Evolutionary conservation across 257 asterid genomes (phyloP), one percentile per base, ranked within the genome.

Genomic region (Capsicum baccatum): DNA sequence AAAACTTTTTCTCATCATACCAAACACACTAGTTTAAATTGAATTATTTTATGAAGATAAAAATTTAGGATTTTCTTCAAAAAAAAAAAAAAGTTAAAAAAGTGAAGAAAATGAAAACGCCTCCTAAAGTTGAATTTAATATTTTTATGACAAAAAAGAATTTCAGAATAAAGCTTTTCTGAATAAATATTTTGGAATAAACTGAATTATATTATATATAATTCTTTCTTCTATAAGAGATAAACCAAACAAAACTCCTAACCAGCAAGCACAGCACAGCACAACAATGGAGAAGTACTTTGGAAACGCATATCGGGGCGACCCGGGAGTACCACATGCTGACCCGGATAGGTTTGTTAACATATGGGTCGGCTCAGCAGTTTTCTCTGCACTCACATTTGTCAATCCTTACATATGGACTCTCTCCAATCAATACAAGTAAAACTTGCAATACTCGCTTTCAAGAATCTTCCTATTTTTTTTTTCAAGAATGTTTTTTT

Each of bases 271-370:
- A 58, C 35, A 14, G 42, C 2, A 37, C 42, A 37, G n/a, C 15
- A 58, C 35, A 14, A 50, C 85, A 60, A 94, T 96, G 99, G 99
- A 96, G 92, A 93, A 96, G 91, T 94, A 91, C 91, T 92, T 96
- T 11, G 99, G 98, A 52, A 94, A 92, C 83, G 94, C 99, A 1
- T 96, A 96, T 81, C 89, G 98, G 88, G 99, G 99, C 26, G 98
- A 94, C 94, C 98, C 95, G 62, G 98, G 99, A 15, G 94, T 96
- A 0, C 98, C 99, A 8, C 99, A 96, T 84, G 80, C 94, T 44
- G 95, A 86, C 86, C 92, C 95, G 83, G 93, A 89, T 0, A 81
- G 90, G 1, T 96, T 94, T 88, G 71, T 79, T 37, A 92, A 91
- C 87, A 93, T 92, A 35, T 94, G 98, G 99, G 42, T 92, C 8